Conservation (phyloP, 1,284 basidiomycete species). For the Trichosporon asahii region DNA sequence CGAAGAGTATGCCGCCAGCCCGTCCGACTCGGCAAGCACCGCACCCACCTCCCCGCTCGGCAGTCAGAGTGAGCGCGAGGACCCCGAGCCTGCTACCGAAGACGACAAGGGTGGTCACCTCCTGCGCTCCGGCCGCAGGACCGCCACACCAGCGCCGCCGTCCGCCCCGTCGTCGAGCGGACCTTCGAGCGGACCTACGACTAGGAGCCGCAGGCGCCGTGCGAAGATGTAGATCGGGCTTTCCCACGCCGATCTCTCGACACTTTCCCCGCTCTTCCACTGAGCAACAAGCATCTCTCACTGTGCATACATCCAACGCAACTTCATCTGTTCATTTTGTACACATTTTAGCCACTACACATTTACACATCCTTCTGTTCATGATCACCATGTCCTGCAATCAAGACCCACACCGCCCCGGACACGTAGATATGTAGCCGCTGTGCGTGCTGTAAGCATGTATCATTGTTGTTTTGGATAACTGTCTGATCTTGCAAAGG, state of each 20-base stretch:
- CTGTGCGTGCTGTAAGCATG: conserved; percentile 10
- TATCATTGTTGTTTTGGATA: conserved; percentile 7
- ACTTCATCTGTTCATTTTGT: conserved; percentile 1
- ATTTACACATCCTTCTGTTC: neutral
- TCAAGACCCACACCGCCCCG: neutral
- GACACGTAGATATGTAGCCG: conserved; percentile 10
- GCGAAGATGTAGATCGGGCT: conserved; percentile 5
- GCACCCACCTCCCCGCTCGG: conserved; percentile 19
- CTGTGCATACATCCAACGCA: neutral
- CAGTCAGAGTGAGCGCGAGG: conserved; percentile 13
- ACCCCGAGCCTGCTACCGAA: neutral
- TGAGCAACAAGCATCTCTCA: neutral
- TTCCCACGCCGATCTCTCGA: neutral
- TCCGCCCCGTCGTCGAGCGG: neutral
- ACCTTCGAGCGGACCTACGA: neutral
- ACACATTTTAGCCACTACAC: neutral
- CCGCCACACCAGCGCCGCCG: neutral
- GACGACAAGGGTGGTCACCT: conserved; percentile 6
- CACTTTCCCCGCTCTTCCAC: neutral
- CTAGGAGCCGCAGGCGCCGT: neutral
- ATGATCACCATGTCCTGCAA: neutral
- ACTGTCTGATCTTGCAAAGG: too few relatives aligned
- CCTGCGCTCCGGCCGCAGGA: conserved; percentile 1
- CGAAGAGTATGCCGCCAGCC: conserved; percentile 10
- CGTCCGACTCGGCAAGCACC: conserved; percentile 15